Percentiles rank a stretch among this genome's conserved stretches.
Conservation (phyloP, 2,329 filamentous ascomycete genomes). For the Penicillium decumbens region DNA sequence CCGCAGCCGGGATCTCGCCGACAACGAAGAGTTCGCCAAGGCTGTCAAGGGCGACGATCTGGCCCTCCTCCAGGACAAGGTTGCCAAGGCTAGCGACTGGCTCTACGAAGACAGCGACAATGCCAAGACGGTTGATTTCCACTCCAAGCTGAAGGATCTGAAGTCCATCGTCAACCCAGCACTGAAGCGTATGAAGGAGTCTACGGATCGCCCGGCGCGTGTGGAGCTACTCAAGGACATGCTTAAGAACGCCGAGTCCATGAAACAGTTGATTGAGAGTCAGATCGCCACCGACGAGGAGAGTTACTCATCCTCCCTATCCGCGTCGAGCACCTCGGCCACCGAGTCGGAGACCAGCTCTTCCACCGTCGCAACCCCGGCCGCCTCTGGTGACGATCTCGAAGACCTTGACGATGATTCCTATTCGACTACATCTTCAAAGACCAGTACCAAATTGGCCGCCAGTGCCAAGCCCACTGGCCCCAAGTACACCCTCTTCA, state of each 20-base stretch:
- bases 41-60: constrained; percentile 67
- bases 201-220: constrained; percentile 63
- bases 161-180: constrained; percentile 74
- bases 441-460: constrained; percentile 33
- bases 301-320: constrained; percentile 53
- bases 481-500: constrained; percentile 64
- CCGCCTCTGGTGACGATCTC: constrained; percentile 49
- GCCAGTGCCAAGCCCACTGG: constrained; percentile 39
- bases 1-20: constrained; percentile 74
- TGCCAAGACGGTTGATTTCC: constrained; percentile 69
- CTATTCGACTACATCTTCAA: constrained; percentile 39
- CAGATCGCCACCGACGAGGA: constrained; percentile 69
- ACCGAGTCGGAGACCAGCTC: constrained; percentile 44
- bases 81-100: constrained; percentile 75
- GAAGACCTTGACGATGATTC: constrained; percentile 74
- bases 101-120: constrained; percentile 79
- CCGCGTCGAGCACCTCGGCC: constrained; percentile 43
- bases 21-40: constrained; percentile 67
- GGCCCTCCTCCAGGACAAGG: constrained; percentile 60
- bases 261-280: constrained; percentile 64
- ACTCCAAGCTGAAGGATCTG: constrained; percentile 69
- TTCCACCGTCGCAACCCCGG: constrained; percentile 36
- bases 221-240: constrained; percentile 63
- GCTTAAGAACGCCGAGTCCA: constrained; percentile 66
- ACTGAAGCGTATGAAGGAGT: constrained; percentile 68